Conservation (phyloP, 352 stramenopile genomes). For the Globisporangium orthogonon region DNA sequence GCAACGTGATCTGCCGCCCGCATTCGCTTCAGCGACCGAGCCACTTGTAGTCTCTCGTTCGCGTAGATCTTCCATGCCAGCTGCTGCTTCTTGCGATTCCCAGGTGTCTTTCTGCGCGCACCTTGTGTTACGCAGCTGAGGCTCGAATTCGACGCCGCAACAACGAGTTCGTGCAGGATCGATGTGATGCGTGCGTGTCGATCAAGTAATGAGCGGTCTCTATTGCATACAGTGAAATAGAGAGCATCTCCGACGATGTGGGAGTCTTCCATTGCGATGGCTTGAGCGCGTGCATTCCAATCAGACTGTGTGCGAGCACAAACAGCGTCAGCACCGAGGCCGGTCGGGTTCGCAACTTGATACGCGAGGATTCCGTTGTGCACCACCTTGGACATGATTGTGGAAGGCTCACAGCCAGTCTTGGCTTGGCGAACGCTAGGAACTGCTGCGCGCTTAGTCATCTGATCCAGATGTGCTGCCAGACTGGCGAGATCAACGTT, state of each 20-base stretch:
- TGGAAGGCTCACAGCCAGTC: background rate
- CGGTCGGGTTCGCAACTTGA: constrained; percentile 1
- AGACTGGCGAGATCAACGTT: background rate
- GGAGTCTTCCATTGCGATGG: constrained; percentile 10
- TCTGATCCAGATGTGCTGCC: constrained; percentile 6
- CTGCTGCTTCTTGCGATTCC: constrained; percentile 23
- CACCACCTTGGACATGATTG: constrained; percentile 3
- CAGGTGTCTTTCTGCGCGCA: constrained; percentile 1
- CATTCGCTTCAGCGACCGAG: constrained; percentile 27
- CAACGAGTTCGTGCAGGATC: background rate
- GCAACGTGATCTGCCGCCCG: constrained; percentile 6
- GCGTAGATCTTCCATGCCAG: constrained; percentile 59
- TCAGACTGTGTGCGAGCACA: background rate
- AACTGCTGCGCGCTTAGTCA: background rate
- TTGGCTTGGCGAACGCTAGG: background rate
- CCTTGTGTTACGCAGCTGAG: background rate
- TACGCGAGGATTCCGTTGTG: constrained; percentile 18
- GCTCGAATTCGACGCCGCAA: background rate
- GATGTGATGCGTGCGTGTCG: constrained; percentile 1
- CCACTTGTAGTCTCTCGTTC: constrained; percentile 34
- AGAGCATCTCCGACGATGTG: constrained; percentile 18
- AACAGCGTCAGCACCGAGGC: background rate
- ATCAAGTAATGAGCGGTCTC: background rate
- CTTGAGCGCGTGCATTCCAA: constrained; percentile 26
- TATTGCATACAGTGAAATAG: constrained; percentile 9